Percentiles rank a stretch among this genome's conserved stretches.
These are phyloP conservation scores for Malania oleifera DNA, from an alignment of 164 flowering plant species.

Conservation along the genomic window DNA sequence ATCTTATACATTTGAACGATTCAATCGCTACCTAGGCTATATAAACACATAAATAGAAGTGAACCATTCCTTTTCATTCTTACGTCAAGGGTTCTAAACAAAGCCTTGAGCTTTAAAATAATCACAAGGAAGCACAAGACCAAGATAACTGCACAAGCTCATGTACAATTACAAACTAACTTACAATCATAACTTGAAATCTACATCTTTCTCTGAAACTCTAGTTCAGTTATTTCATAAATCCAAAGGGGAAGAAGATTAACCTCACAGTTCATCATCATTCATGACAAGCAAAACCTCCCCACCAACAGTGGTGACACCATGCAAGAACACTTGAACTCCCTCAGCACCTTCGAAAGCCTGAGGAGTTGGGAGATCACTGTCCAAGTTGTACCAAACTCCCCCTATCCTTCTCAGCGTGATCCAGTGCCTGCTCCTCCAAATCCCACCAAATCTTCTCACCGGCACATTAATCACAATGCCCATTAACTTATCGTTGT, in stretches of 20 bases:
- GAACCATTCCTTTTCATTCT: no score
- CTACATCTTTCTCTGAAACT: background rate
- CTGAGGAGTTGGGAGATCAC: constrained; percentile 62
- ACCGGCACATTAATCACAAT: constrained; percentile 73
- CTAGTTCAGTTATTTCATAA: no score
- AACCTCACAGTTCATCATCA: constrained; percentile 21
- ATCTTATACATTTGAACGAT: no score
- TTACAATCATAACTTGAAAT: background rate
- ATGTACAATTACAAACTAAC: background rate
- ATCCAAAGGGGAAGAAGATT: background rate
- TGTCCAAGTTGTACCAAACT: constrained; percentile 93
- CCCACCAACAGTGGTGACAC: constrained; percentile 42
- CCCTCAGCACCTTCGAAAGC: constrained; percentile 43
- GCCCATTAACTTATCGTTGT: constrained; percentile 60
- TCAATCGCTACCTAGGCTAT: no score
- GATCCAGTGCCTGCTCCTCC: constrained; percentile 89
- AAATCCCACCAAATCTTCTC: constrained; percentile 62
- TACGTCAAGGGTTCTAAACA: no score
- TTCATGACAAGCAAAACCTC: constrained; percentile 72
- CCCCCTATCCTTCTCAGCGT: constrained; percentile 57
- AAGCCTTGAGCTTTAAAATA: no score
- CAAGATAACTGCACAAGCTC: no score
- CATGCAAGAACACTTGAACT: constrained; percentile 58
- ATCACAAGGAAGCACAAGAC: no score
- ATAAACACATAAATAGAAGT: no score